Base-by-base conservation (phyloP, 2,329 filamentous ascomycete species). In the Fusarium longipes region DNA sequence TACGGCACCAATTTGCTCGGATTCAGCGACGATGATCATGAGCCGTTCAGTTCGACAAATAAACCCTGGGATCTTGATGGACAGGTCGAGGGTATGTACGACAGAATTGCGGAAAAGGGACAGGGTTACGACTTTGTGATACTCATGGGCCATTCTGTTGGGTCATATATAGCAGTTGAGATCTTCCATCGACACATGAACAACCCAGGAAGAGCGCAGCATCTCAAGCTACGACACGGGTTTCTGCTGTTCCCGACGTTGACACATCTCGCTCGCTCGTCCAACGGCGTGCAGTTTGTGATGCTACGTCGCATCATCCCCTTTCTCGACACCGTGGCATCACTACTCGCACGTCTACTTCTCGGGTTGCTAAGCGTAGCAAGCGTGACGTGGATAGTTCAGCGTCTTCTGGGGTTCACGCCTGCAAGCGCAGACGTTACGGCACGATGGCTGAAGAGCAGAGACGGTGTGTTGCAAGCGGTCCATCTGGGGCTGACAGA, bases 211-310 rank as follows among this genome's bases (percentile, higher is more conserved):
- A 56, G 72, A 14, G 75, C 75, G 2, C 77, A 79, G n/a, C 73
- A 77, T 43, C 73, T 84, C n/a, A 75, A 73, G 12, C 78, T 88
- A 22, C 75, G 74, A 33, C 79, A 83, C 27, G 90, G 84, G 2
- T 82, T 93, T 39, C 81, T 93, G 56, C 82, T 94, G 18, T 93
- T 93, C 74, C 91, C 91, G 2, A 93, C 91, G 2, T 84, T 94
- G 35, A 84, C 89, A n/a, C 86, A 93, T 77, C 89, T 94, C 64
- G 87, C 87, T 11, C 77, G 80, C 56, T 91, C 89, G 2, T 82
- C 85, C 0, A 87, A 82, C 27, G 91, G 91, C 2, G 78, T 78
- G 55, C 84, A 83, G 45, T 52, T 77, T 17, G 65, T 61, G 17
- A 48, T 68, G 35, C 66, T 81, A 6, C 71, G 87, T 7, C 78